A percentile compares a stretch with the other conserved stretches of the same genome.
These are phyloP conservation scores for Entomortierella beljakovae DNA, from an alignment of 192 early-diverging fungal genomes.

Conservation along the genomic window DNA sequence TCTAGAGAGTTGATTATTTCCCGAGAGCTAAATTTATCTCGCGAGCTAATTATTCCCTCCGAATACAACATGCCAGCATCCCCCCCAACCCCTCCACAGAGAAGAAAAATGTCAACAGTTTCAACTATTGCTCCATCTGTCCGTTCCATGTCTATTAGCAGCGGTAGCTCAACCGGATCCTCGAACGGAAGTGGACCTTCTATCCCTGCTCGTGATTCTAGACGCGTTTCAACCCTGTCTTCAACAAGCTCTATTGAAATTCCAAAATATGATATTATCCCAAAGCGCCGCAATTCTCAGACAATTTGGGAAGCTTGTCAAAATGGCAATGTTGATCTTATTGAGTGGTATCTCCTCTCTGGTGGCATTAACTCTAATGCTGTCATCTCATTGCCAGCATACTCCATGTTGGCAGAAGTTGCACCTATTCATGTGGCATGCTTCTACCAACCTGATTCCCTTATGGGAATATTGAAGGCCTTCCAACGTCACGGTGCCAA, in stretches of 20 bases:
- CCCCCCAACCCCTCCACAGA: constrained; percentile 13
- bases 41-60: no score
- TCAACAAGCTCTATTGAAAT: constrained; percentile 40
- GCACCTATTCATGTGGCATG: constrained; percentile 48
- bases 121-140: constrained; percentile 33
- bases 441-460: constrained; percentile 35
- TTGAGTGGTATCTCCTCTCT: constrained; percentile 30
- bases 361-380: constrained; percentile 29
- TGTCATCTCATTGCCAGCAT: constrained; percentile 22
- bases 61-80: background rate
- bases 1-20: constrained; percentile 26
- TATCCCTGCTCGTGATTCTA: constrained; percentile 34
- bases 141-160: constrained; percentile 51
- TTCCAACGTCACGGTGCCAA: constrained; percentile 36
- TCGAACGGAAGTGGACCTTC: constrained; percentile 17
- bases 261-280: constrained; percentile 24
- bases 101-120: constrained; percentile 44
- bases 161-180: constrained; percentile 30
- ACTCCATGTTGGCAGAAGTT: constrained; percentile 44
- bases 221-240: constrained; percentile 42
- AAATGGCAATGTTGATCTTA: constrained; percentile 39
- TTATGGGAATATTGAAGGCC: constrained; percentile 28
- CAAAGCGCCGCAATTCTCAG: constrained; percentile 19
- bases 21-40: no score
- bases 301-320: constrained; percentile 49